Evolutionary conservation across 352 stramenopile species (phyloP), one percentile per base, ranked within the genome.

Genomic region (Aphanomyces astaci): DNA sequence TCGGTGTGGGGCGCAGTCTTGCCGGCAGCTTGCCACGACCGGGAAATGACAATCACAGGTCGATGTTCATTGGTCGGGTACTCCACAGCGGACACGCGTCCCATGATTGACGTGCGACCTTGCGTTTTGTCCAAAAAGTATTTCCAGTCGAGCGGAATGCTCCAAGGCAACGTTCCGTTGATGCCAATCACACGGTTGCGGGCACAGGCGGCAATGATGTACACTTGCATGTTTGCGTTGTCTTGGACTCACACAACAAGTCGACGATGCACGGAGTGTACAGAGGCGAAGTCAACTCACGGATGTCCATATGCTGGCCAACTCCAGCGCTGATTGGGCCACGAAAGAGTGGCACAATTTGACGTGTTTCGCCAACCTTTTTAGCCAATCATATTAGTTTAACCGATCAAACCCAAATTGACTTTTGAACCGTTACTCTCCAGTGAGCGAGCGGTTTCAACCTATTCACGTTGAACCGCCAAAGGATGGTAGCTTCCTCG

Each of bases 151-250:
- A 72, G 73, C 13, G 84, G 79, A 19, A 92, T 53, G 17, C 66
- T 63, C 84, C 84, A 92, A 24, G 84, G 84, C 45, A 90, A 68
- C 22, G 57, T 72, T 3, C 82, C 84, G 22, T 71, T 59, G 28
- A 68, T 71, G 9, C 84, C 84, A 59, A 90, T 92, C 40, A 80
- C 79, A 51, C 80, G 76, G 71, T 92, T 87, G 9, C 90, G 55
- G 39, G 82, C 84, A 64, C 81, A 89, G 5, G 84, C 84, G 17
- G 78, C 79, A 59, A 92, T 86, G 36, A 92, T 59, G 17, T 68
- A 40, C 10, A 68, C 59, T 22, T 57, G 62, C 62, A 68, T n/a
- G n/a, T n/a, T n/a, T n/a, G n/a, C n/a, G n/a, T n/a, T n/a, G n/a
- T n/a, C n/a, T n/a, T n/a, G n/a, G n/a, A n/a, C n/a, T n/a, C n/a